Conservation (phyloP, 345 rosid species). For the Gossypium herbaceum region DNA sequence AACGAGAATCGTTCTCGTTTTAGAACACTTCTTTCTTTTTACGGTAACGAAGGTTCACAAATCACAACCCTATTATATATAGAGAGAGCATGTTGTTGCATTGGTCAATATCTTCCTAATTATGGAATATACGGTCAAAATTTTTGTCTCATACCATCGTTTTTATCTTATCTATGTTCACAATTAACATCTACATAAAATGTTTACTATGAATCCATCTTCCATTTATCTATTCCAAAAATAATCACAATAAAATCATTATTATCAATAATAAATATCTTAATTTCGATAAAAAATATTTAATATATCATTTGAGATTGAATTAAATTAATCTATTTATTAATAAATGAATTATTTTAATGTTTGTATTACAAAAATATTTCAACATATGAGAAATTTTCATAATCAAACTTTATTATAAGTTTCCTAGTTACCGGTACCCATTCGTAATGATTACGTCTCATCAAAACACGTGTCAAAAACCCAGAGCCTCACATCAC, state of each 20-base stretch:
- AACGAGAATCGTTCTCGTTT: not conserved
- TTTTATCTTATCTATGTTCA: not conserved
- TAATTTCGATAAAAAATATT: too few relatives aligned
- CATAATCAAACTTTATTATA: not conserved
- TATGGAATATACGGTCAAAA: constrained; percentile 5
- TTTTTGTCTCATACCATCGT: not conserved
- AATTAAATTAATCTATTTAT: too few relatives aligned
- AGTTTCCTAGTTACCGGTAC: constrained; percentile 19
- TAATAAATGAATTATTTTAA: too few relatives aligned
- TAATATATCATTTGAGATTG: too few relatives aligned
- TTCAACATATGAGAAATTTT: not conserved
- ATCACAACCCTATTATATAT: too few relatives aligned
- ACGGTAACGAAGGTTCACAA: too few relatives aligned
- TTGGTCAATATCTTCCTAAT: constrained; percentile 14
- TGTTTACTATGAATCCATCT: too few relatives aligned
- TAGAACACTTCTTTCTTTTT: not conserved
- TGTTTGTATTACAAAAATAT: too few relatives aligned
- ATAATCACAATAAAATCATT: too few relatives aligned
- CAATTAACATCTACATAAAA: too few relatives aligned
- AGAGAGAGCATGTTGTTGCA: not conserved
- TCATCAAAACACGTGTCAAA: constrained; percentile 35
- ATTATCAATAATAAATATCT: too few relatives aligned
- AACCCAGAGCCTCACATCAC: constrained; percentile 15
- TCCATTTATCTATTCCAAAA: too few relatives aligned
- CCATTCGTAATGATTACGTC: constrained; percentile 24